phyloP scores from a whole-genome alignment of 129 eudicot species.

The Lactuca sativa region DNA sequence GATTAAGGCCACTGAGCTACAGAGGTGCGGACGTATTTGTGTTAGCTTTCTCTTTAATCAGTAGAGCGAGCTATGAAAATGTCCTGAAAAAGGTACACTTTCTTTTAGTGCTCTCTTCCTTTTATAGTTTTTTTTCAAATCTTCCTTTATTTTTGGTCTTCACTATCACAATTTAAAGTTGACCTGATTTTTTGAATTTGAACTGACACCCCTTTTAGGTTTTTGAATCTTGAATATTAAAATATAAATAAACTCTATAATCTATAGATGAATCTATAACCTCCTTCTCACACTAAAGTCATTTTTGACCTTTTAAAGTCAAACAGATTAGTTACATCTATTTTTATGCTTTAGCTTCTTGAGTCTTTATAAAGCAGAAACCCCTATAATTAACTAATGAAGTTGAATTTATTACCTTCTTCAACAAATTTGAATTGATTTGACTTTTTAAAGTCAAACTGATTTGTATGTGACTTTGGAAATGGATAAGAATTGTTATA shows the following conservation, averaged over 20 bases:
- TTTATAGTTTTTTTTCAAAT: conserved; percentile 11
- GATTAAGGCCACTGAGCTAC: conserved; percentile 97
- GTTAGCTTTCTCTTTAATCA: conserved; percentile 91
- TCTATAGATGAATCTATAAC: background rate
- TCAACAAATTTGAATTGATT: background rate
- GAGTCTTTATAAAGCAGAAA: conserved; percentile 7
- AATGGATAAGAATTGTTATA: background rate
- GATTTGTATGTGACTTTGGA: background rate
- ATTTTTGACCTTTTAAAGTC: conserved; percentile 11
- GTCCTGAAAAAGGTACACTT: conserved; percentile 91
- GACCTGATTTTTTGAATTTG: conserved; percentile 19
- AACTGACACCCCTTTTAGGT: conserved; percentile 3
- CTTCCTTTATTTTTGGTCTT: conserved; percentile 13
- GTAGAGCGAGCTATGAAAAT: conserved; percentile 97
- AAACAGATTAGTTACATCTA: background rate
- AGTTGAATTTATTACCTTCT: conserved; percentile 1
- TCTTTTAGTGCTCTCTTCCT: conserved; percentile 30
- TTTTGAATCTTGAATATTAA: conserved; percentile 29
- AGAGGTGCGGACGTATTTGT: conserved; percentile 98
- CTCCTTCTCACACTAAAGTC: too few species aligned
- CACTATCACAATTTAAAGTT: conserved; percentile 23
- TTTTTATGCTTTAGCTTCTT: background rate
- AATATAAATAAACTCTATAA: background rate
- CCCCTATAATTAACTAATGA: background rate
- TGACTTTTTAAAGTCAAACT: conserved; percentile 2